Percentiles rank a stretch among this genome's conserved stretches.
Evolutionary conservation across 306 rosid species (phyloP).

Genomic region (Ceratonia siliqua): DNA sequence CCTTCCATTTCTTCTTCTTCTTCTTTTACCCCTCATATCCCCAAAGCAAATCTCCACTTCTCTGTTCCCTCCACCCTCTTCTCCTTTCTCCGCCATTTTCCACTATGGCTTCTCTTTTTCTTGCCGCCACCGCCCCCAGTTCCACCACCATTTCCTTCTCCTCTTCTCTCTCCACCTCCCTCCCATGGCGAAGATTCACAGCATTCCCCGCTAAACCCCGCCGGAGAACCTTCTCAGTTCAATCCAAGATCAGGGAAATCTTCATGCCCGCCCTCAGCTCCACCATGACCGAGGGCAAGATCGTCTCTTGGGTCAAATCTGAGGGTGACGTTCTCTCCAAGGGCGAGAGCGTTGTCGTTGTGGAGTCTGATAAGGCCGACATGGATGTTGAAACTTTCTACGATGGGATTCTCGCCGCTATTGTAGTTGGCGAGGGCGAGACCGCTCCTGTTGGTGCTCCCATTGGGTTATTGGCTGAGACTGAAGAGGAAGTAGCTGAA

Average conservation of each 20-base stretch:
- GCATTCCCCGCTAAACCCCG: slow-evolving; percentile 45
- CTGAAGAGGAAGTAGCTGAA: slow-evolving; percentile 68
- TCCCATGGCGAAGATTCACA: slow-evolving; percentile 44
- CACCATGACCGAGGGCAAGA: slow-evolving; percentile 97
- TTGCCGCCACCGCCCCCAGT: slow-evolving; percentile 8
- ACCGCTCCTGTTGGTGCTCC: slow-evolving; percentile 91
- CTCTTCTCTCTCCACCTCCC: slow-evolving; percentile 52
- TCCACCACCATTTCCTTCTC: slow-evolving; percentile 58
- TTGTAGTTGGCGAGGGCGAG: slow-evolving; percentile 64
- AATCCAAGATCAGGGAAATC: slow-evolving; percentile 86
- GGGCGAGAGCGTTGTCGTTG: slow-evolving; percentile 73
- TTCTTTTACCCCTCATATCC: background rate
- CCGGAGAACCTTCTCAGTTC: slow-evolving; percentile 51
- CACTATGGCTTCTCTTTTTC: slow-evolving; percentile 45
- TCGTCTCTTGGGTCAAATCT: slow-evolving; percentile 90
- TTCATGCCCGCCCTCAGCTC: slow-evolving; percentile 99
- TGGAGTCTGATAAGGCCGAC: slow-evolving; percentile 37
- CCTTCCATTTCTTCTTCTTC: background rate
- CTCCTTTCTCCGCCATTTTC: background rate
- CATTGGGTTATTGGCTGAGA: slow-evolving; percentile 74
- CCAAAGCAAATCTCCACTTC: background rate
- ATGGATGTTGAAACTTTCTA: slow-evolving; percentile 46
- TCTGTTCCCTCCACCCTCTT: too few relatives aligned
- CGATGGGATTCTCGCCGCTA: slow-evolving; percentile 40
- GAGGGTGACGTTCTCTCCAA: slow-evolving; percentile 88